Conservation (phyloP, 2,329 filamentous ascomycete species). For the Geosmithia putterillii region DNA sequence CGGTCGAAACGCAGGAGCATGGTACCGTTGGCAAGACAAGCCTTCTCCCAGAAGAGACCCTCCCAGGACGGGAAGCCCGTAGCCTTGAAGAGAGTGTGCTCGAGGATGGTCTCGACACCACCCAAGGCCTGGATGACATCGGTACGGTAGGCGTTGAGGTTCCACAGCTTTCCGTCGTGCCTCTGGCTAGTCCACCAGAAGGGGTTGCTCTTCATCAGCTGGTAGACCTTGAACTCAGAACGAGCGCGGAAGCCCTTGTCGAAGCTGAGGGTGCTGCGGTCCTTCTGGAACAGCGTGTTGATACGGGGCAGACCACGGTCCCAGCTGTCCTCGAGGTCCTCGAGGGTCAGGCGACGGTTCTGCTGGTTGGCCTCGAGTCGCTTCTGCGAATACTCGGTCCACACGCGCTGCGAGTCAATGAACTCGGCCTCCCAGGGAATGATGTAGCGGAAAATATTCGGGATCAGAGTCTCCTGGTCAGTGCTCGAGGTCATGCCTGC, state of each 20-base stretch:
- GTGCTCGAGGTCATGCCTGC: slow-evolving; percentile 93
- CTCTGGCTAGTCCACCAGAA: slow-evolving; percentile 99
- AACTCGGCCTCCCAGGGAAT: slow-evolving; percentile 99
- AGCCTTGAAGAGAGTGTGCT: slow-evolving; percentile 93
- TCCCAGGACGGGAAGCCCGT: slow-evolving; percentile 97
- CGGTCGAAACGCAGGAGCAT: slow-evolving; percentile 30
- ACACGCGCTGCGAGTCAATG: slow-evolving; percentile 96
- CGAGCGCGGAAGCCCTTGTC: slow-evolving; percentile 96
- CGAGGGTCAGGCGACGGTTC: slow-evolving; percentile 84
- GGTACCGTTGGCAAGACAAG: slow-evolving; percentile 28
- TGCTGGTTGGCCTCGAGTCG: slow-evolving; percentile 93
- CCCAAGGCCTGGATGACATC: slow-evolving; percentile 94
- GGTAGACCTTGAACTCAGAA: slow-evolving; percentile 96
- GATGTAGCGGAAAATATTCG: slow-evolving; percentile 98
- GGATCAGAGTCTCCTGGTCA: slow-evolving; percentile 96
- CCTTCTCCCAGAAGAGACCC: slow-evolving; percentile 82
- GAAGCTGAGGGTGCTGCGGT: slow-evolving; percentile 90
- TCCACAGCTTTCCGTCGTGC: slow-evolving; percentile 96
- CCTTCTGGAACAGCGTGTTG: slow-evolving; percentile 98
- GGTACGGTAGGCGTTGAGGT: slow-evolving; percentile 86
- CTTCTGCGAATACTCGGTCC: slow-evolving; percentile 99
- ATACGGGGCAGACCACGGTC: slow-evolving; percentile 94
- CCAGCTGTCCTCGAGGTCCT: slow-evolving; percentile 97
- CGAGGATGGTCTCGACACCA: slow-evolving; percentile 94
- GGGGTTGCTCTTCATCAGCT: slow-evolving; percentile 97